These are phyloP conservation scores for Apiospora arundinis DNA, from an alignment of 2,329 filamentous ascomycete genomes.

Conservation along the genomic window DNA sequence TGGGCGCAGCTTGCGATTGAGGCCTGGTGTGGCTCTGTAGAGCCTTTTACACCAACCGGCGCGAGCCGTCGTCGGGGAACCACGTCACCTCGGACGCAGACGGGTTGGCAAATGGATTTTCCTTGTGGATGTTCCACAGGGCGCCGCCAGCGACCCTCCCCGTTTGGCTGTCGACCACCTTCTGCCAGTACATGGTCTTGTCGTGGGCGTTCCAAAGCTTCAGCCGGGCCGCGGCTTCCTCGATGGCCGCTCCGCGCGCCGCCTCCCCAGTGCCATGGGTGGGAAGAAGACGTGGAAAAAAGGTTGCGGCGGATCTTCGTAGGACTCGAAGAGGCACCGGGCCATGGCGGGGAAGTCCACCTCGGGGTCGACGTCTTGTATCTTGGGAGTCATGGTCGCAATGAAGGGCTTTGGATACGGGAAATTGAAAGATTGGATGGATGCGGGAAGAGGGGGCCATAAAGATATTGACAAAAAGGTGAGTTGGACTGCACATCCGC, in stretches of 20 bases:
- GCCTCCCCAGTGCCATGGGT: constrained; percentile 30
- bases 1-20: constrained; percentile 28
- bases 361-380: constrained; percentile 28
- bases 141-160: constrained; percentile 37
- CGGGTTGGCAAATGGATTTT: constrained; percentile 36
- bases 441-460: no score
- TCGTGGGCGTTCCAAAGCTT: constrained; percentile 35
- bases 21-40: constrained; percentile 26
- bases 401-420: no score
- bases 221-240: constrained; percentile 31
- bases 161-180: constrained; percentile 39
- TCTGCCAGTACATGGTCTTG: constrained; percentile 38
- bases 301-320: constrained; percentile 35
- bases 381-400: neutral
- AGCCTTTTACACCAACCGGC: constrained; percentile 31
- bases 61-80: constrained; percentile 40
- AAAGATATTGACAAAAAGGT: no score
- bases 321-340: constrained; percentile 34
- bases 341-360: constrained; percentile 35
- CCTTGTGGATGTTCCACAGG: constrained; percentile 38
- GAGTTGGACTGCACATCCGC: no score
- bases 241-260: constrained; percentile 33
- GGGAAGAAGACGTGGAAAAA: constrained; percentile 38
- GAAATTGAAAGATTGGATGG: no score
- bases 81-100: constrained; percentile 33